Evolutionary conservation across 2,329 filamentous ascomycete species (phyloP), one percentile per base, ranked within the genome.

Genomic region (Fusarium abutilonis): DNA sequence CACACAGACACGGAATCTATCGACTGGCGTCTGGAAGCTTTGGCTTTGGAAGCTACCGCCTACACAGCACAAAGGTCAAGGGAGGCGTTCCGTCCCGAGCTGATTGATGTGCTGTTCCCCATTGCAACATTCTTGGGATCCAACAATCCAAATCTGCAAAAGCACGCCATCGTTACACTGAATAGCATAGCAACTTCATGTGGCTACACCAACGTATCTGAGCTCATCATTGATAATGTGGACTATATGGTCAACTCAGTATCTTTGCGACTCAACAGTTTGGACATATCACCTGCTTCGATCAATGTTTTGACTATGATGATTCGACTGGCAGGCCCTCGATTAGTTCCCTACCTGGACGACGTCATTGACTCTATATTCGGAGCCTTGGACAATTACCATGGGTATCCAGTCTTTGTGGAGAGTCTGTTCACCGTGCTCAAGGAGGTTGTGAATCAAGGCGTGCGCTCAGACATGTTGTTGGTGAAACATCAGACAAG

Each of bases 161-260:
- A 86, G 29, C 93, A 98, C 74, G 92, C 94, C 6, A 89, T 97
- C 62, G 86, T 87, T 4, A 90, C 91, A 32, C 81, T 99, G 13
- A 95, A 97, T 70, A 86, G 87, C 15, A 80, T 97, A n/a, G 89
- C 94, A 1, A 72, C 76, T 3, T 83, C 89, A 1, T 97, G 92
- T 69, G 86, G 85, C 2, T 99, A 98, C 70, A 60, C 72, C 0
- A 88, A 83, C 67, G 89, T 94, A 5, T 89, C 89, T 23, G 87
- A 91, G 14, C 80, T 99, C 64, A 89, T 99, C 35, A 85, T 98
- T 26, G 87, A 90, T 48, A 99, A 99, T 60, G 93, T 92, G 14
- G 95, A 99, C 75, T 99, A 99, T 74, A 90, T 99, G 77, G 89
- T 98, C 59, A 98, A 98, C 72, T 92, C 95, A 0, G 87, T 99